These are phyloP conservation scores for Nitzschia putrida DNA, from an alignment of 108 stramenopile genomes.

Conservation along the genomic window DNA sequence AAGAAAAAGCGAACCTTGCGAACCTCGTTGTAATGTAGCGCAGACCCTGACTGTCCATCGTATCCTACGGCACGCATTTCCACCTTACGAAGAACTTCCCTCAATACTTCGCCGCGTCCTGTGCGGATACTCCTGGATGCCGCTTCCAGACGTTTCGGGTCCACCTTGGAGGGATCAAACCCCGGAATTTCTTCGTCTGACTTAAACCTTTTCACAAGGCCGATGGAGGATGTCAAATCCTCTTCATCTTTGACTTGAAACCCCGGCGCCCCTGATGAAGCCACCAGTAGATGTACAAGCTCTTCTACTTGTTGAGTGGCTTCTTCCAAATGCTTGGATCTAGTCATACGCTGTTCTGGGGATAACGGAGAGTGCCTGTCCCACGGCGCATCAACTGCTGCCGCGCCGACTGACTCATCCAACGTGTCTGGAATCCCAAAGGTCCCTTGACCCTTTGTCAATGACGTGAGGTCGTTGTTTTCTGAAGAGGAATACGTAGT, in stretches of 20 bases:
- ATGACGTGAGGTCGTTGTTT: conserved; percentile 79
- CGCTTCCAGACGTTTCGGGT: conserved; percentile 49
- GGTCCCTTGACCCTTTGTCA: conserved; percentile 29
- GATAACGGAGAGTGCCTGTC: conserved; percentile 21
- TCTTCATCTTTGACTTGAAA: conserved; percentile 57
- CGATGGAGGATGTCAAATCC: conserved; percentile 14
- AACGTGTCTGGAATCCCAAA: no score
- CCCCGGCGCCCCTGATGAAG: conserved; percentile 81
- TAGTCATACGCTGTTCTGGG: conserved; percentile 24
- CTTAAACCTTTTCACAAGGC: conserved; percentile 23
- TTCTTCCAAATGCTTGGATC: conserved; percentile 51
- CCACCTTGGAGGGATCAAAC: conserved; percentile 77
- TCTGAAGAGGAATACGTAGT: conserved; percentile 82
- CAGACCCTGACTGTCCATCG: conserved; percentile 80
- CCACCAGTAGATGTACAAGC: conserved; percentile 59
- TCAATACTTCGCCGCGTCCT: conserved; percentile 60
- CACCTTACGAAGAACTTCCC: conserved; percentile 69
- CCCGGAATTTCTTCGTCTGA: conserved; percentile 47
- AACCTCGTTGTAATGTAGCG: conserved; percentile 76
- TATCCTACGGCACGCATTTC: conserved; percentile 82
- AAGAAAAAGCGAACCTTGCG: conserved; percentile 78
- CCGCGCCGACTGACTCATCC: conserved; percentile 4
- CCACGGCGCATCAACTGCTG: conserved; percentile 41
- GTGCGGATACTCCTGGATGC: conserved; percentile 66
- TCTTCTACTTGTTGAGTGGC: conserved; percentile 69